Evolutionary conservation across 1,139 yeast genomes (phyloP), one percentile per base, ranked within the genome.

Genomic region (Pichia sp.): DNA sequence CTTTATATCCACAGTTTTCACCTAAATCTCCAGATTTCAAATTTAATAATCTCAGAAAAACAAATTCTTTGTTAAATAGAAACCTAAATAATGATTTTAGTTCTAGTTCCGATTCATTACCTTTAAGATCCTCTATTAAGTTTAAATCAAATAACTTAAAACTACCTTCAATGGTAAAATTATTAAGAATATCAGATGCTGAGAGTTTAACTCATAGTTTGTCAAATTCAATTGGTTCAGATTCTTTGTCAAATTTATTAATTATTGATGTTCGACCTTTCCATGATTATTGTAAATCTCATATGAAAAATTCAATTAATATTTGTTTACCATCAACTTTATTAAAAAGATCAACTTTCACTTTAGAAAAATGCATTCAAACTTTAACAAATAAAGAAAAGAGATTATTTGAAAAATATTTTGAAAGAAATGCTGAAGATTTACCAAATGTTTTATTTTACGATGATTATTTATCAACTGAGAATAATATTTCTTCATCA

Each of bases 241-340:
- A 55, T 43, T 55, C 53, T 2, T 40, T 59, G n/a, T 49, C 61
- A 7, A 60, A 65, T 40, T 54, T 67, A 22, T 53, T 75, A 20
- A 57, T 72, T 10, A 61, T 76, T 11, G 82, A 76, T 56, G 70
- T 74, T 5, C 60, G 82, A 40, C 75, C 80, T 1, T 76, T 74
- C 54, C 71, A 78, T n/a, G 81, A 76, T 40, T 76, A 62, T 53
- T 68, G 73, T 42, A 71, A 68, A 48, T 56, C 66, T 5, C 81
- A 75, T 51, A 56, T 76, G n/a, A 50, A 51, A 4, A 65, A 69
- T 37, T 66, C 81, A 5, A 63, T 76, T 41, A 76, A 76, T 53
- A 64, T 76, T n/a, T 74, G 80, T 51, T 62, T 76, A 31, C 81
- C 81, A 2, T 73, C 78, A 35, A 76, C 81, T 1, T 61, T 76